These are phyloP conservation scores for Colletotrichum sp. DNA, from an alignment of 2,329 filamentous ascomycete species.

Conservation along the genomic window DNA sequence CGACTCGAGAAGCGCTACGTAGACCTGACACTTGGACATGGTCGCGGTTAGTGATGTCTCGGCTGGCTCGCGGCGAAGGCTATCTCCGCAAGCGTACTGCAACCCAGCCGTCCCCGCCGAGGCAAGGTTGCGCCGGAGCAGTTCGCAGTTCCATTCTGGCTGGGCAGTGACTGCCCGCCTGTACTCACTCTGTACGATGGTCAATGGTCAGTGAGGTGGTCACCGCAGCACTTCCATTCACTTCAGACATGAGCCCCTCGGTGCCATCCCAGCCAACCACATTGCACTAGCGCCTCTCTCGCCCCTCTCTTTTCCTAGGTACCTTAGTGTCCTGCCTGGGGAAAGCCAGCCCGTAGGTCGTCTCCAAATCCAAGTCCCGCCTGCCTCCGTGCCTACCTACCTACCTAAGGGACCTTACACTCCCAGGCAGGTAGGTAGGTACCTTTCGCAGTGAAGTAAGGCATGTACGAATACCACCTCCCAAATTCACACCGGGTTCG, in stretches of 20 bases:
- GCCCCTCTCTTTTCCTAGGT: conserved; percentile 1
- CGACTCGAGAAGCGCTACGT: neutral
- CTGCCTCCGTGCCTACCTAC: neutral
- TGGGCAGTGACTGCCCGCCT: neutral
- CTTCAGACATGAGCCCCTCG: neutral
- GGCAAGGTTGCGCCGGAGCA: neutral
- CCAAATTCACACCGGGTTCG: neutral
- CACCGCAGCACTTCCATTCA: neutral
- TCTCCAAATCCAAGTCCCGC: neutral
- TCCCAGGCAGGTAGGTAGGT: neutral
- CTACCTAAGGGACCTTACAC: neutral
- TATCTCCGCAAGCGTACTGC: conserved; percentile 18
- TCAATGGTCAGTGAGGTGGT: neutral
- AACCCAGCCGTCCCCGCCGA: neutral
- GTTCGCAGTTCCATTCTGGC: neutral
- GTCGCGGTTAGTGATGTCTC: conserved; percentile 15
- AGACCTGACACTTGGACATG: conserved; percentile 16
- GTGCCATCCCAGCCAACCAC: conserved; percentile 11
- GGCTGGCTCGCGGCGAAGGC: neutral
- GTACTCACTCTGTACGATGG: neutral
- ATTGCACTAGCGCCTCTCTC: neutral
- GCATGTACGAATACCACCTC: neutral
- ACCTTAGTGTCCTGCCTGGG: neutral
- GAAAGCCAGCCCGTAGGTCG: neutral
- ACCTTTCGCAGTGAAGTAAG: neutral